Base-by-base conservation (phyloP, 2,329 filamentous ascomycete species). In the Purpureocillium takamizusanense region DNA sequence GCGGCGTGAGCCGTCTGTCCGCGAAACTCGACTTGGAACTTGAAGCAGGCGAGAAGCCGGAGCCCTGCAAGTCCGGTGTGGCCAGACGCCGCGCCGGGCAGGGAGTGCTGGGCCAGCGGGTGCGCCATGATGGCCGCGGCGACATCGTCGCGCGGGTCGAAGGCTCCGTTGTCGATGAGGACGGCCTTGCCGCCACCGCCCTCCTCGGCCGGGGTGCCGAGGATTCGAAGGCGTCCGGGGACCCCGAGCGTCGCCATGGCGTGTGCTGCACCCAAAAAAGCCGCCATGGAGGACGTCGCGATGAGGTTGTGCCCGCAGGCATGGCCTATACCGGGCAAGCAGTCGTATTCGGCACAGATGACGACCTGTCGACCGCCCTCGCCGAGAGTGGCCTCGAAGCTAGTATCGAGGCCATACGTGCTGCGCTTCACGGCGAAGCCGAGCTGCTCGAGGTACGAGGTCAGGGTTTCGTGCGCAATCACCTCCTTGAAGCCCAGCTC, bases 401-500 rank as follows among this genome's bases (percentile, higher is more conserved):
- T 61, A 0, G 74, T 78, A 8, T 62, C 56, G 1, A 77, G 46
- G 3, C 67, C 72, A 46, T 72, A 73, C 0, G 71, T 66, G 37
- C 70, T 63, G 1, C 63, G 62, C 4, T 57, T 68, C 7, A 75
- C 68, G 0, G 49, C 41, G 46, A 69, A 72, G 0, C 67, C 72
- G 4, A 65, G 60, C 2, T 50, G 43, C 31, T 65, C 57, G 1
- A 76, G 56, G 29, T 68, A 61, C 4, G 54, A 45, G 13, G 63
- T 63, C 34, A 77, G 66, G 7, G 57, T 61, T 30, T 72, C 63
- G 44, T 76, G 71, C 8, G 74, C 73, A 14, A 60, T 61, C 49
- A 64, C 54, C 45, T 77, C 73, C 37, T 73, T 50, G 48, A 67
- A 76, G 3, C 61, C 65, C 0, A 70, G 53, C 48, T 77, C 73